phyloP scores from a whole-genome alignment of 139 green algal species.

The Zygnema circumcarinatum region DNA sequence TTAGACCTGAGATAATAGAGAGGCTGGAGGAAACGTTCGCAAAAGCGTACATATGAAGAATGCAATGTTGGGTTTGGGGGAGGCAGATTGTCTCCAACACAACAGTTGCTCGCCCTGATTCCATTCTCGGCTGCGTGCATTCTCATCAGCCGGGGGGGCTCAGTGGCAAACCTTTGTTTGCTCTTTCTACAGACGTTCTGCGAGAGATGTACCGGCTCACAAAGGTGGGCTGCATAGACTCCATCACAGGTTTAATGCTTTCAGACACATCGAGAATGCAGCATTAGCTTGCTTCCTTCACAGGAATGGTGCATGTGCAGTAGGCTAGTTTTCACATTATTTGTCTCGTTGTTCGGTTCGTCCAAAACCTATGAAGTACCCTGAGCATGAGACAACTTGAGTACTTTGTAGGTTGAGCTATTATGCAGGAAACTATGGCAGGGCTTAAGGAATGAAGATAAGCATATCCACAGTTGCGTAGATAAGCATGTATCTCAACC shows the following conservation, averaged over 20 bases:
- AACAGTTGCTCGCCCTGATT: slow-evolving; percentile 82
- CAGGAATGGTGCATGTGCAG: not conserved
- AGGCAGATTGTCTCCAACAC: slow-evolving; percentile 82
- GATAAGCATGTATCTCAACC: too few species aligned
- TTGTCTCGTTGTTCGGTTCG: not conserved
- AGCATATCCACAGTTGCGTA: too few species aligned
- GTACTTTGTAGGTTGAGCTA: too few species aligned
- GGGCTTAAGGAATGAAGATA: too few species aligned
- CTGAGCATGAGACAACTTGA: too few species aligned
- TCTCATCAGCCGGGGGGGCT: slow-evolving; percentile 82
- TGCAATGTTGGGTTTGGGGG: not conserved
- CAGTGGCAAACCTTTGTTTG: slow-evolving; percentile 83
- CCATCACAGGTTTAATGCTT: not conserved
- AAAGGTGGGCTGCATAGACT: slow-evolving; percentile 20
- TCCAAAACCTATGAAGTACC: too few species aligned
- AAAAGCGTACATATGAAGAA: too few species aligned
- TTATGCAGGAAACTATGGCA: too few species aligned
- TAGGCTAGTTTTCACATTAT: not conserved
- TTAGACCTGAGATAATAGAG: too few species aligned
- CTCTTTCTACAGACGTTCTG: slow-evolving; percentile 75
- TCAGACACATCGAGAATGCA: not conserved
- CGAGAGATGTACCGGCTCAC: slow-evolving; percentile 84
- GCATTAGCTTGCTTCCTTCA: not conserved
- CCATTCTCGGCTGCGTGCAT: slow-evolving; percentile 9
- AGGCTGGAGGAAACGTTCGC: too few species aligned